A percentile compares a stretch with the other conserved stretches of the same genome.
Evolutionary conservation across 2,329 filamentous ascomycete species (phyloP).

Genomic region (Aspergillus ruber): DNA sequence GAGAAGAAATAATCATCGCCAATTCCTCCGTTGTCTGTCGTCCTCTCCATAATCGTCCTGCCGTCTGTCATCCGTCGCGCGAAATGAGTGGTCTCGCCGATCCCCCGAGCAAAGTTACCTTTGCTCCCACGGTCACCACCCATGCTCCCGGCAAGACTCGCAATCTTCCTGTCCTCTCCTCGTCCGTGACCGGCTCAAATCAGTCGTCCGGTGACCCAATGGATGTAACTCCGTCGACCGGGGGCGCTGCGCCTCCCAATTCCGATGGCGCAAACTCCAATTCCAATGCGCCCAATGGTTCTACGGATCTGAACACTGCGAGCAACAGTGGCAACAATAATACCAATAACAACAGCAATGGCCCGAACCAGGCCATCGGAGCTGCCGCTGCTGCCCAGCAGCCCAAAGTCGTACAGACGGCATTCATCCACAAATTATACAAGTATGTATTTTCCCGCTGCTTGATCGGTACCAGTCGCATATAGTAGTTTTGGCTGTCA

Average conservation of each 20-base stretch:
- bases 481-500: conserved; percentile 1
- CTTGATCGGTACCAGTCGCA: not conserved
- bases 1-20: too few species aligned
- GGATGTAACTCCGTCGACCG: conserved; percentile 47
- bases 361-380: conserved; percentile 29
- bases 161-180: conserved; percentile 48
- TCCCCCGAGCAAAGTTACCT: conserved; percentile 39
- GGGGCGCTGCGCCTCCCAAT: conserved; percentile 43
- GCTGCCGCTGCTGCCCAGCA: conserved; percentile 63
- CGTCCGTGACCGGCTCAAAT: conserved; percentile 39
- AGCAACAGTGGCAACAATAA: conserved; percentile 4
- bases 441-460: conserved; percentile 56
- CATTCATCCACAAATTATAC: conserved; percentile 98
- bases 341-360: conserved; percentile 12
- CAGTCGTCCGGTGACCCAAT: conserved; percentile 46
- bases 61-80: conserved; percentile 8
- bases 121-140: conserved; percentile 25
- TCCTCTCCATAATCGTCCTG: not conserved
- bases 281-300: conserved; percentile 30
- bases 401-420: conserved; percentile 95
- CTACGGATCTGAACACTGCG: conserved; percentile 21
- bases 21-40: not conserved
- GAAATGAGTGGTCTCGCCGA: conserved; percentile 38
- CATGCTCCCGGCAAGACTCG: conserved; percentile 42
- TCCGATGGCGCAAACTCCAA: conserved; percentile 42